Evolutionary conservation across 352 stramenopile genomes (phyloP), one percentile per base, ranked within the genome.

Genomic region (Phytophthora sp.): DNA sequence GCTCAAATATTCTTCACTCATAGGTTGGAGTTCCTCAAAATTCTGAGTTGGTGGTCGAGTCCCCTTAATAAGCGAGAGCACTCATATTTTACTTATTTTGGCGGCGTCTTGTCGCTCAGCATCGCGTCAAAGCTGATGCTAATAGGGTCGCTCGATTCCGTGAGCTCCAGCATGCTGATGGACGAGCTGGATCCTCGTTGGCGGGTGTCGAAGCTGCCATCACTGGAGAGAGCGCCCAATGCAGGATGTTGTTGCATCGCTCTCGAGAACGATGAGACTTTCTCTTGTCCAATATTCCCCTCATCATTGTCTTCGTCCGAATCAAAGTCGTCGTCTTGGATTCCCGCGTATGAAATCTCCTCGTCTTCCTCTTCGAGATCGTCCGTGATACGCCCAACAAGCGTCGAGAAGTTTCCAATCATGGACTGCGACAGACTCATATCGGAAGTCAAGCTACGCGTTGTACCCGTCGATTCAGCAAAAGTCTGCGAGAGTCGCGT

Each of bases 351-450:
- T n/a, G 57, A 75, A 31, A 73, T 41, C 15, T 74, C 72, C 26
- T 77, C 68, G 36, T 85, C 77, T 27, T 86, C 80, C 29, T 88
- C 80, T 5, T 85, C 49, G 0, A 82, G 56, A 39, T 93, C 84
- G 58, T 93, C 84, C 18, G 79, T 84, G 60, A 90, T 78, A 0
- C 77, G 66, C 1, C 80, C 73, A 27, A 90, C 82, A 7, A 91
- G 51, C 15, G 79, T 77, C 39, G 84, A 89, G 57, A 91, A 93
- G 33, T 86, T 93, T 16, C 82, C 82, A 20, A 91, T 74, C 76
- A 93, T 91, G 7, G 84, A 82, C 36, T 88, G 73, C 8, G 83
- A 84, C 7, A 93, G 61, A 61, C 84, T 91, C 79, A 83, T 86
- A 49, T 90, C 84, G 3, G 79, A 84, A 41, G 79, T 58, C 42